Conservation (phyloP, 768 basidiomycete species). For the Collybia sordida region DNA sequence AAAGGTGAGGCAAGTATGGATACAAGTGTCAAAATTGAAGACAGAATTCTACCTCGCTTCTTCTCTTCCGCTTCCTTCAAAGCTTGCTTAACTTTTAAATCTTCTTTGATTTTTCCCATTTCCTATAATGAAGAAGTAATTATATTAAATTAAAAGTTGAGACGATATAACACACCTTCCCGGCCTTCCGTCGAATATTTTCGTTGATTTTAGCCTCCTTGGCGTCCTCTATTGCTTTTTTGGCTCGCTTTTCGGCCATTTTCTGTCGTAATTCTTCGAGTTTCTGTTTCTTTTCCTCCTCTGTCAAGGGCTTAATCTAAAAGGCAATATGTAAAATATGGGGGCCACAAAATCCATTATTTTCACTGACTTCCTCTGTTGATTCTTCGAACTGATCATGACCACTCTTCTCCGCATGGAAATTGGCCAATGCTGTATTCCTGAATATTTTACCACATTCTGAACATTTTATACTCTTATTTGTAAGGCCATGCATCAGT, state of each 20-base stretch:
- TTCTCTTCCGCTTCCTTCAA: constrained; percentile 82
- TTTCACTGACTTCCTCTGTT: constrained; percentile 79
- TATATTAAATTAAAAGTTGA: background rate
- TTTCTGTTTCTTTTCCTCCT: constrained; percentile 87
- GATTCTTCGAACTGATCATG: constrained; percentile 97
- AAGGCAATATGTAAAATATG: too few relatives aligned
- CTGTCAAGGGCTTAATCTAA: constrained; percentile 91
- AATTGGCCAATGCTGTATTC: constrained; percentile 86
- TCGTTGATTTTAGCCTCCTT: constrained; percentile 77
- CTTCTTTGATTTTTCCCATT: constrained; percentile 69
- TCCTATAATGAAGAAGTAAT: constrained; percentile 47
- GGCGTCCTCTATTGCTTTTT: constrained; percentile 70
- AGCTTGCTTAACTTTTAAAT: constrained; percentile 74
- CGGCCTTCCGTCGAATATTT: constrained; percentile 79
- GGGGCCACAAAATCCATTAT: constrained; percentile 11
- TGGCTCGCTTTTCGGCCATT: constrained; percentile 77
- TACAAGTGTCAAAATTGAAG: background rate
- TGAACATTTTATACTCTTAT: constrained; percentile 79
- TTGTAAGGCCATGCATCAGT: background rate
- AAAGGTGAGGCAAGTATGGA: background rate
- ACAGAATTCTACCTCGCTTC: constrained; percentile 56
- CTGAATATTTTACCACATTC: constrained; percentile 84
- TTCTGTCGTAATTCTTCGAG: constrained; percentile 76
- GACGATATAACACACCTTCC: constrained; percentile 50
- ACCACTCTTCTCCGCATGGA: constrained; percentile 92